Evolutionary conservation across 805 yeast species (phyloP).

Genomic region (Starmerella stigmatis): DNA sequence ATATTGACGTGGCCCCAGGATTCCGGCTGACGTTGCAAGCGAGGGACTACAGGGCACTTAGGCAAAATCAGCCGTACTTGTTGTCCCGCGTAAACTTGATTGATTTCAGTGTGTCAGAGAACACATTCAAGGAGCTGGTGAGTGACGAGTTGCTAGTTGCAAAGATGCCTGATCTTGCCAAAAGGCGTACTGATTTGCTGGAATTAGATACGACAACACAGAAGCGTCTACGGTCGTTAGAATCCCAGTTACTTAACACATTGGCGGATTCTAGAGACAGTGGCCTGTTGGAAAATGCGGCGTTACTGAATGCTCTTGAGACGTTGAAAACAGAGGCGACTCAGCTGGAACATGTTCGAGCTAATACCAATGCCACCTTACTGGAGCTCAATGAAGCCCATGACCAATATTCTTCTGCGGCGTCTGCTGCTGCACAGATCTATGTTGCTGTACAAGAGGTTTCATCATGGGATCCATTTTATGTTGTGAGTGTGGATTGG

Average conservation of each 20-base stretch:
- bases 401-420: conserved; percentile 43
- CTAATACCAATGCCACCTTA: conserved; percentile 47
- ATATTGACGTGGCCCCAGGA: conserved; percentile 54
- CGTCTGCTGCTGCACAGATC: conserved; percentile 43
- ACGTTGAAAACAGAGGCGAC: conserved; percentile 51
- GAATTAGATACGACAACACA: conserved; percentile 51
- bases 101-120: conserved; percentile 63
- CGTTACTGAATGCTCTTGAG: conserved; percentile 50
- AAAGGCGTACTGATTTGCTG: conserved; percentile 43
- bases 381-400: conserved; percentile 42
- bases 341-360: conserved; percentile 43
- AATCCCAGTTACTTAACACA: conserved; percentile 45
- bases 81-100: conserved; percentile 50
- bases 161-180: conserved; percentile 58
- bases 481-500: conserved; percentile 46
- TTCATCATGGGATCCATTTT: conserved; percentile 39
- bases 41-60: conserved; percentile 38
- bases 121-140: conserved; percentile 53
- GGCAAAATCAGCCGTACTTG: conserved; percentile 44
- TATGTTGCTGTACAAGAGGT: conserved; percentile 41
- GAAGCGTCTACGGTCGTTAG: conserved; percentile 44
- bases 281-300: conserved; percentile 54
- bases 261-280: conserved; percentile 45
- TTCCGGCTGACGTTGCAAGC: conserved; percentile 56
- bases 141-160: conserved; percentile 45